phyloP scores from a whole-genome alignment of 805 yeast species.

The Cyberlindnera euphorbiiphila region DNA sequence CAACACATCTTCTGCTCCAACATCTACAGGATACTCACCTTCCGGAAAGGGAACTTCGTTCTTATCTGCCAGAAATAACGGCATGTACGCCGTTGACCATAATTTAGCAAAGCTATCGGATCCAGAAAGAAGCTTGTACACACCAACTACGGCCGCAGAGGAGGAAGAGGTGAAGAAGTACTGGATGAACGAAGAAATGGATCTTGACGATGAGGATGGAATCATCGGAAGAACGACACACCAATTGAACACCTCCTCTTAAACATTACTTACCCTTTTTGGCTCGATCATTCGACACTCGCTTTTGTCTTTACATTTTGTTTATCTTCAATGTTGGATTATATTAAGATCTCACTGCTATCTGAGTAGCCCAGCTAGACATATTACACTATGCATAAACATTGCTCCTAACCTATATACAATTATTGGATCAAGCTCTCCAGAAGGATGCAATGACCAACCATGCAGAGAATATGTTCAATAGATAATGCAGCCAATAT shows the following conservation, averaged over 20 bases:
- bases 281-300: too few relatives aligned
- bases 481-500: slow-evolving; percentile 79
- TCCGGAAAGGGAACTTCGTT: slow-evolving; percentile 18
- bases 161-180: slow-evolving; percentile 33
- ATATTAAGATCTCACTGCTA: too few relatives aligned
- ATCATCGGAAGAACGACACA: slow-evolving; percentile 25
- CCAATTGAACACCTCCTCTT: slow-evolving; percentile 8
- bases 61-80: slow-evolving; percentile 17
- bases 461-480: slow-evolving; percentile 62
- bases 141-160: slow-evolving; percentile 34
- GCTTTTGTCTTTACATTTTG: too few relatives aligned
- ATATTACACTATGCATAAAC: too few relatives aligned
- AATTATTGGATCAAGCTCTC: slow-evolving; percentile 10
- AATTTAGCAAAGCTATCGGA: too few relatives aligned
- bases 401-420: too few relatives aligned
- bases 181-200: slow-evolving; percentile 27
- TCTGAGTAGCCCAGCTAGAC: too few relatives aligned
- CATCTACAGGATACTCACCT: slow-evolving; percentile 29
- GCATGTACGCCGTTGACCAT: too few relatives aligned
- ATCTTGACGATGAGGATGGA: slow-evolving; percentile 17
- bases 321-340: too few relatives aligned
- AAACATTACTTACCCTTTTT: too few relatives aligned
- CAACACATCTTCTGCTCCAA: slow-evolving; percentile 44
- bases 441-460: slow-evolving; percentile 31
- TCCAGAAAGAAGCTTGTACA: slow-evolving; percentile 23